Evolutionary conservation across 1,139 yeast genomes (phyloP).

Genomic region (Fermentozyma sake): DNA sequence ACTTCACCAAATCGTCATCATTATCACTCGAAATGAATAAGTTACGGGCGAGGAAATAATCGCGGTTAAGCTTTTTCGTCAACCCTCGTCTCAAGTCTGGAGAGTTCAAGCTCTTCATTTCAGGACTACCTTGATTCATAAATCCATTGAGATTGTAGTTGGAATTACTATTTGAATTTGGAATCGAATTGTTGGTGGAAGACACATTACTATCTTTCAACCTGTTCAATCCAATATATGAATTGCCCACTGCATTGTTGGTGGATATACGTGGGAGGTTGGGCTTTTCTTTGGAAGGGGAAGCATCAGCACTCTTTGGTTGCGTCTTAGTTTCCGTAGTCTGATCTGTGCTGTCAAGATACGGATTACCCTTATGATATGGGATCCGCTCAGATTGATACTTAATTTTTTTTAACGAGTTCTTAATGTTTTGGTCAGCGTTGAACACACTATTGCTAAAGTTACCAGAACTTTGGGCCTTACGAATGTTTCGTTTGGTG

Average conservation of each 20-base stretch:
- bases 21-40: constrained; percentile 9
- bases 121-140: constrained; percentile 1
- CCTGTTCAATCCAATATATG: constrained; percentile 38
- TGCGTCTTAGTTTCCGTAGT: constrained; percentile 1
- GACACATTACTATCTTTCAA: constrained; percentile 28
- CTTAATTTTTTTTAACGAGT: constrained; percentile 10
- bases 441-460: too few species aligned
- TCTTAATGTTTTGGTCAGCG: too few species aligned
- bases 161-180: too few species aligned
- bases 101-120: constrained; percentile 3
- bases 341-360: constrained; percentile 9
- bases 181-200: constrained; percentile 14
- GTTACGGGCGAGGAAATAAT: constrained; percentile 3
- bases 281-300: constrained; percentile 25
- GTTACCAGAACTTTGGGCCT: constrained; percentile 35
- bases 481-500: constrained; percentile 16
- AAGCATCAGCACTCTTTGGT: not conserved
- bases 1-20: constrained; percentile 10
- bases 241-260: constrained; percentile 26
- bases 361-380: constrained; percentile 23
- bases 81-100: constrained; percentile 5
- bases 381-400: constrained; percentile 25
- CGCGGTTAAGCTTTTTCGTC: not conserved
- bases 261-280: constrained; percentile 34
- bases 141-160: constrained; percentile 12